phyloP scores from a whole-genome alignment of 1,284 basidiomycete genomes.

The Ceratobasidium sp. region DNA sequence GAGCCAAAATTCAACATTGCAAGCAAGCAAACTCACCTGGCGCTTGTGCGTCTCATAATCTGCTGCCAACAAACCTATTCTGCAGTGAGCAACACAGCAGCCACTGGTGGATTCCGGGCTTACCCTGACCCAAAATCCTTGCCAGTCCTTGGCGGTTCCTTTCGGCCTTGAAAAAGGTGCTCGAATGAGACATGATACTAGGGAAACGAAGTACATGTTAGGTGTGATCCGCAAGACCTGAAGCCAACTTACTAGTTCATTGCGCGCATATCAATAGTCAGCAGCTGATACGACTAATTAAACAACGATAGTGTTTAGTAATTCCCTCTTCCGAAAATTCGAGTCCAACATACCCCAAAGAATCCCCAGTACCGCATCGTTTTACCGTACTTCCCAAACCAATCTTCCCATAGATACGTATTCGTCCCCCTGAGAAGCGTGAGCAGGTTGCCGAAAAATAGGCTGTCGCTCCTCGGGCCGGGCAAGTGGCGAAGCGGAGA shows the following conservation, averaged over 20 bases:
- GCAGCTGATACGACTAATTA: conserved; percentile 27
- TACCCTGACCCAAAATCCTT: conserved; percentile 45
- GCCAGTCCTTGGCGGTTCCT: background rate
- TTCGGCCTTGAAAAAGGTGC: conserved; percentile 17
- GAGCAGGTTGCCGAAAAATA: conserved; percentile 39
- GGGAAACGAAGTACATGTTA: background rate
- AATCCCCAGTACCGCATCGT: conserved; percentile 33
- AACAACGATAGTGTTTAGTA: background rate
- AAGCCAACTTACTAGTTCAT: conserved; percentile 27
- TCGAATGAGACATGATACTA: conserved; percentile 24
- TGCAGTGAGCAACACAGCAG: background rate
- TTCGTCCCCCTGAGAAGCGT: conserved; percentile 18
- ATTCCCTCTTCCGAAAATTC: background rate
- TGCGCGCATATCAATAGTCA: conserved; percentile 33
- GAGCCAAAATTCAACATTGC: background rate
- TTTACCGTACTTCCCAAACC: conserved; percentile 44
- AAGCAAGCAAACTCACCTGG: conserved; percentile 15
- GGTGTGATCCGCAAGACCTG: background rate
- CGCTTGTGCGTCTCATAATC: conserved; percentile 36
- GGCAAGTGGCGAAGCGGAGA: conserved; percentile 37
- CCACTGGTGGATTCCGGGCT: background rate
- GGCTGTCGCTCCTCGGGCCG: conserved; percentile 22
- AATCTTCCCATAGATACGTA: conserved; percentile 27
- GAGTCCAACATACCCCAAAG: conserved; percentile 33
- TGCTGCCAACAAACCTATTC: conserved; percentile 26